Evolutionary conservation across 2,329 filamentous ascomycete species (phyloP).

Genomic region (Penicillium sp.): DNA sequence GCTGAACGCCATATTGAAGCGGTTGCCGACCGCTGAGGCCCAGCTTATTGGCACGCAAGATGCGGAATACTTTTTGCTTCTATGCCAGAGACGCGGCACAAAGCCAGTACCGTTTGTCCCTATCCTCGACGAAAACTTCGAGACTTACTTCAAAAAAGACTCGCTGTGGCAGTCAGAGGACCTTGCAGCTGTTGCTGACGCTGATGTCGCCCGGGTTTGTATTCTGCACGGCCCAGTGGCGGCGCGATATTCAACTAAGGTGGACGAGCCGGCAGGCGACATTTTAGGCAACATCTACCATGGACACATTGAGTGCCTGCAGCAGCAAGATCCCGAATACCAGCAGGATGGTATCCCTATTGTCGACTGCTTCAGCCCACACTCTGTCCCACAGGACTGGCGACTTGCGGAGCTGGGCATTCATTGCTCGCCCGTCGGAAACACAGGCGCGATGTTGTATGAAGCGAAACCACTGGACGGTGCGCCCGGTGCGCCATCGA

Average conservation of each 20-base stretch:
- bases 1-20: neutral
- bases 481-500: neutral
- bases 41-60: neutral
- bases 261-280: constrained; percentile 69
- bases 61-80: neutral
- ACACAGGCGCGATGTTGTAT: neutral
- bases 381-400: neutral
- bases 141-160: constrained; percentile 99
- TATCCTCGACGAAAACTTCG: constrained; percentile 85
- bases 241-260: constrained; percentile 76
- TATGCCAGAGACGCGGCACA: constrained; percentile 55
- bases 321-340: constrained; percentile 51
- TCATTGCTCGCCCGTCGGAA: neutral
- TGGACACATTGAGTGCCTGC: constrained; percentile 62
- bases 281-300: constrained; percentile 55
- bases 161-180: constrained; percentile 98
- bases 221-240: constrained; percentile 92
- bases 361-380: neutral
- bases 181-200: constrained; percentile 83
- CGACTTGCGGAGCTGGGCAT: neutral
- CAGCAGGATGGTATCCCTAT: neutral
- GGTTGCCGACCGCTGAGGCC: neutral
- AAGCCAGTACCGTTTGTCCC: constrained; percentile 91
- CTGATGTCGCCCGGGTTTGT: constrained; percentile 90
- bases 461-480: neutral